Evolutionary conservation across 768 basidiomycete genomes (phyloP), one percentile per base, ranked within the genome.

Genomic region (Naematelia aurantialba): DNA sequence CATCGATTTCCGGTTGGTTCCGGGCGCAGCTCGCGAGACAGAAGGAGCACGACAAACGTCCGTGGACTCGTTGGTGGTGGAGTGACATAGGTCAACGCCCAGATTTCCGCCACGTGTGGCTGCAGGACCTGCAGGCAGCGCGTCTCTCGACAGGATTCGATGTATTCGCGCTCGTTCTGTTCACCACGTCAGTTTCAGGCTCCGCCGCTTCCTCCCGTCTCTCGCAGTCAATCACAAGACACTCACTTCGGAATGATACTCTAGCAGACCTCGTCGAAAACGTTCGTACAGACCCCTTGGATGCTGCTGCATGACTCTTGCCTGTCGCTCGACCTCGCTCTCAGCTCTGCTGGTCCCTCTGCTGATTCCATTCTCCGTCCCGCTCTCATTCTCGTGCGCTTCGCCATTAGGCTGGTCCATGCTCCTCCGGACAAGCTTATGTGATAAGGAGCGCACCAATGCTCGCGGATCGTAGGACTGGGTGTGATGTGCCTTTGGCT

Each of bases 101-200:
- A 76, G 12, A 76, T 67, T 52, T 78, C 76, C 1, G 76, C 69
- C 22, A 71, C 68, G 27, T 69, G 69, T 39, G 60, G 54, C 45
- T 63, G 52, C 27, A 69, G 60, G 1, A 72, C 68, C 45, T 76
- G 60, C 4, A 77, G 51, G 34, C 60, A 57, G 46, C 72, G 61
- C 2, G 67, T 67, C 26, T 69, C 66, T 5, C 55, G 44, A 25
- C 61, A 65, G 22, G 70, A 58, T 58, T 74, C 72, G 53, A 78
- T 75, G 53, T 78, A 78, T 60, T 74, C 62, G 12, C 52, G 29
- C 61, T 78, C 77, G 46, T 78, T 63, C 63, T 61, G 19, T 19
- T 3, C 34, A 34, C 12, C 31, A 1, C 30, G 49, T 52, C 42
- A 44, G 29, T 34, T 14, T 5, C 17, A 19, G 19, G 19, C 4